Evolutionary conservation across 768 basidiomycete species (phyloP).

Genomic region (Auricularia auricula-judae): DNA sequence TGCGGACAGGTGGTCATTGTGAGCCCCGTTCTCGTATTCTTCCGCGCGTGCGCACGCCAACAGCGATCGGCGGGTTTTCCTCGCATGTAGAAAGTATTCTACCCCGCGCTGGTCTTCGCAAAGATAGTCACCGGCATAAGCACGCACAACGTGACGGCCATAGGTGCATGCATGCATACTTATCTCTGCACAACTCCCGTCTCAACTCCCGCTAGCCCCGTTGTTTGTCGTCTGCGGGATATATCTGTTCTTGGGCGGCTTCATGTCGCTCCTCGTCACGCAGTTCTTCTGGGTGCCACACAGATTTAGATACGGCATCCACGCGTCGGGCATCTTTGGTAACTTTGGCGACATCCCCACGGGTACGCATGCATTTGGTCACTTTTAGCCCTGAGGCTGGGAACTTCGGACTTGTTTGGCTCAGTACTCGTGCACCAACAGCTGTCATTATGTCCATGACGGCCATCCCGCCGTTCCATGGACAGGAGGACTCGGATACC

Average conservation of each 20-base stretch:
- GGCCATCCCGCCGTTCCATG: constrained; percentile 50
- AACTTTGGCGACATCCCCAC: background rate
- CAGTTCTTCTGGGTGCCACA: constrained; percentile 70
- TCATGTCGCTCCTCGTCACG: constrained; percentile 42
- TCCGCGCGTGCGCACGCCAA: background rate
- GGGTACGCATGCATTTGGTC: too few species aligned
- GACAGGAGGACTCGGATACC: background rate
- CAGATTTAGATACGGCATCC: constrained; percentile 58
- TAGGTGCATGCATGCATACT: constrained; percentile 34
- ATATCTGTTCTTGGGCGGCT: constrained; percentile 46
- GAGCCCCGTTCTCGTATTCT: background rate
- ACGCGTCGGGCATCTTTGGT: constrained; percentile 58
- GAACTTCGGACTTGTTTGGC: background rate
- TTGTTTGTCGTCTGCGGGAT: constrained; percentile 48
- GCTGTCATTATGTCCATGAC: constrained; percentile 56
- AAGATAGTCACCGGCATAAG: background rate
- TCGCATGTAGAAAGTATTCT: constrained; percentile 34
- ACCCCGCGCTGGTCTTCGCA: background rate
- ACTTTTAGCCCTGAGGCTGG: background rate
- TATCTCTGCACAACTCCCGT: background rate
- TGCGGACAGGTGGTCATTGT: constrained; percentile 53
- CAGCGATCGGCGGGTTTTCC: background rate
- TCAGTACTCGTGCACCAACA: constrained; percentile 32
- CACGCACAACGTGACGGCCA: background rate
- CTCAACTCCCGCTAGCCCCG: constrained; percentile 33